These are phyloP conservation scores for Pisolithus thermaeus DNA, from an alignment of 1,284 basidiomycete genomes.

Conservation along the genomic window DNA sequence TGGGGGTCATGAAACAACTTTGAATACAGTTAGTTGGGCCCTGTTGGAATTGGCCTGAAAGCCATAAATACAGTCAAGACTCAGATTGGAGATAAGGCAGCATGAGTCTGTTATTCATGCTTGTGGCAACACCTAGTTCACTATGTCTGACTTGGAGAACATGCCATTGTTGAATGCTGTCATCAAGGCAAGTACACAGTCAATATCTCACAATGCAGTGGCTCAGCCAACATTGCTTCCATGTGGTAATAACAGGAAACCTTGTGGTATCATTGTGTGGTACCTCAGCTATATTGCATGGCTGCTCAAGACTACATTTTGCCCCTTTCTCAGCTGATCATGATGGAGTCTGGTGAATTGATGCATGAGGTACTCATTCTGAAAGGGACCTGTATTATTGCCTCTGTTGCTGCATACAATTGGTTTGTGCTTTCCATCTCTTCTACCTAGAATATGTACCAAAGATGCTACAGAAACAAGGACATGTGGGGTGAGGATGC, in stretches of 20 bases:
- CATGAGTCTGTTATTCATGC: constrained; percentile 31
- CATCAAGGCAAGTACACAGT: constrained; percentile 38
- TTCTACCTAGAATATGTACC: no score
- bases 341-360: constrained; percentile 13
- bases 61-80: neutral
- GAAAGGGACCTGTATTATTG: constrained; percentile 19
- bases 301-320: constrained; percentile 4
- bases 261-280: no score
- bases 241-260: neutral
- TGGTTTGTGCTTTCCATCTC: constrained; percentile 8
- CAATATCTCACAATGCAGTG: neutral
- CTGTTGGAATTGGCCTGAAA: neutral
- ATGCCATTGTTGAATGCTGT: constrained; percentile 49
- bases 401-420: constrained; percentile 20
- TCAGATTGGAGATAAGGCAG: constrained; percentile 5
- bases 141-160: constrained; percentile 40
- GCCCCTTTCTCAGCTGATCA: constrained; percentile 18
- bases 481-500: constrained; percentile 37
- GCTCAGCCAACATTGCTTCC: neutral
- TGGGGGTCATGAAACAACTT: constrained; percentile 34
- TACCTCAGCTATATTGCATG: no score
- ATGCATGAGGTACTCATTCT: constrained; percentile 18
- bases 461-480: constrained; percentile 28
- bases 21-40: neutral
- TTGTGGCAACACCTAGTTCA: constrained; percentile 37